Evolutionary conservation across 441 rosid genomes (phyloP), one percentile per base, ranked within the genome.

Genomic region (Adansonia gregorii): DNA sequence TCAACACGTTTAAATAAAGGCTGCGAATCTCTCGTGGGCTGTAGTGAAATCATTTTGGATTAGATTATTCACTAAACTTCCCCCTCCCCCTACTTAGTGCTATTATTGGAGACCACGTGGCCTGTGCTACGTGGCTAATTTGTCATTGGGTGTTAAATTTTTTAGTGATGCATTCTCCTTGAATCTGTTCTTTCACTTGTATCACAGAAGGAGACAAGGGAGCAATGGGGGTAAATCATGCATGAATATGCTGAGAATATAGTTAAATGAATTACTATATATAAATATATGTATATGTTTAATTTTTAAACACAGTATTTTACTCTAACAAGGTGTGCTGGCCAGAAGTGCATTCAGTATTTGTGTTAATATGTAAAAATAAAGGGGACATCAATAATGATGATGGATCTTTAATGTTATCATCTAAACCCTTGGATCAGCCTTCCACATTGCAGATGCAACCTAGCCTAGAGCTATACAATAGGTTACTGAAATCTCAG

Each of bases 31-130:
- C 70, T 55, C 60, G 78, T 83, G 81, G 52, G 80, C 56, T 61
- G 67, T 71, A 39, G 78, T 74, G 82, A 45, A 68, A 66, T 59
- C 49, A 61, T 6, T 80, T 63, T 22, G 35, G 67, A 75, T 76
- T 80, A 35, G 65, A 56, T 81, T 72, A 78, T 58, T 71, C 20
- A 9, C 22, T 5, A 12, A 11, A 48, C 15, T 8, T 20, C 64
- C 74, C 0, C 31, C 2, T 27, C 12, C 60, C 8, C 27, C 0
- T 12, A 35, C 43, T 54, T 45, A 63, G 78, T 81, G 82, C 61
- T 46, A 81, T 75, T 85, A 82, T 78, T 83, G 88, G 84, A 76
- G 82, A 66, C 76, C 89, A 87, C 89, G 86, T 79, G 87, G 39
- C n/a, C 12, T 27, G 5, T 61, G 66, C 0, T 39, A 5, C 43